These are phyloP conservation scores for Trichoderma virens DNA, from an alignment of 495 filamentous ascomycete genomes.

Conservation along the genomic window DNA sequence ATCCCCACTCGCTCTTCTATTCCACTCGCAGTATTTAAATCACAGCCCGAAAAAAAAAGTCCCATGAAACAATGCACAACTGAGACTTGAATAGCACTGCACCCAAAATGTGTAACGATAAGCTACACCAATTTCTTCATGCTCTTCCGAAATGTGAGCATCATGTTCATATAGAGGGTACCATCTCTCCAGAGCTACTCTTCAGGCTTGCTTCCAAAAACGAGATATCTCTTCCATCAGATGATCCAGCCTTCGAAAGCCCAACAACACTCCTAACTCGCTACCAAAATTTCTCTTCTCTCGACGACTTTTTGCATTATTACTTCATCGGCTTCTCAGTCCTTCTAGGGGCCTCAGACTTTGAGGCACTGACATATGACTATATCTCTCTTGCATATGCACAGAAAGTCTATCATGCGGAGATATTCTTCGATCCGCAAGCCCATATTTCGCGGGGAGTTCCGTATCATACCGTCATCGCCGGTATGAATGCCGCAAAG, in stretches of 20 bases:
- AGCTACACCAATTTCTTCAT: constrained; percentile 54
- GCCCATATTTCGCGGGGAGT: constrained; percentile 60
- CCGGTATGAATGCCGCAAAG: constrained; percentile 52
- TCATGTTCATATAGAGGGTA: constrained; percentile 71
- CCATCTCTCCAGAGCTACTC: constrained; percentile 57
- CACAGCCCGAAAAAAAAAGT: background rate
- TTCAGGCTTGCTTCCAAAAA: constrained; percentile 61
- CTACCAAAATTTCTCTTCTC: constrained; percentile 57
- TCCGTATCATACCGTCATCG: constrained; percentile 50
- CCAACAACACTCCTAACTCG: constrained; percentile 47
- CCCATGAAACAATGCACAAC: background rate
- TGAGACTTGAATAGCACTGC: no score
- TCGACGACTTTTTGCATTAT: constrained; percentile 72
- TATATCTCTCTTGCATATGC: constrained; percentile 59
- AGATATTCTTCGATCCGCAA: constrained; percentile 77
- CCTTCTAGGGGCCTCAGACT: constrained; percentile 52
- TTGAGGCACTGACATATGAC: constrained; percentile 64
- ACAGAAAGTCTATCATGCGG: constrained; percentile 63
- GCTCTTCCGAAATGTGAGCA: constrained; percentile 73
- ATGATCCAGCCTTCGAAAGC: constrained; percentile 53
- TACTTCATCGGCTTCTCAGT: constrained; percentile 73
- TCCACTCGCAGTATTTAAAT: background rate
- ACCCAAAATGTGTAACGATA: constrained; percentile 41
- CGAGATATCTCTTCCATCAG: constrained; percentile 48
- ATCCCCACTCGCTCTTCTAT: background rate